Conservation (phyloP, 805 yeast genomes). For the Schwanniomyces yamadae region DNA sequence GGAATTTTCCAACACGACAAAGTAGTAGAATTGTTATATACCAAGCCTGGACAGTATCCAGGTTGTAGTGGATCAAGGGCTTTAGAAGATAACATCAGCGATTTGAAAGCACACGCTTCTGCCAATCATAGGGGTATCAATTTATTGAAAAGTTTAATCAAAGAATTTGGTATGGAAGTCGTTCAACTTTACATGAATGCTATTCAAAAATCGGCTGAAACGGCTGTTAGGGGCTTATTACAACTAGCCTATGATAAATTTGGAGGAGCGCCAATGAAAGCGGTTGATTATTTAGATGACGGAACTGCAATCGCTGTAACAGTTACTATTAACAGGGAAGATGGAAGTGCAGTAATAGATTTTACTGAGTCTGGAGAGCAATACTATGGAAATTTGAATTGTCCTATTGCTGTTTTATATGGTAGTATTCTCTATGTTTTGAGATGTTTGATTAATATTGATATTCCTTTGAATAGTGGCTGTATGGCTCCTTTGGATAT, state of each 20-base stretch:
- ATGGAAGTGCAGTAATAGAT: conserved; percentile 72
- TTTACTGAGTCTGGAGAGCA: conserved; percentile 83
- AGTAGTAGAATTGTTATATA: conserved; percentile 58
- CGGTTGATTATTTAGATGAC: conserved; percentile 74
- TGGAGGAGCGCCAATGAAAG: conserved; percentile 41
- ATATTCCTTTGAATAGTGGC: conserved; percentile 90
- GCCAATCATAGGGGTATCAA: conserved; percentile 85
- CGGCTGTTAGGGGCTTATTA: conserved; percentile 32
- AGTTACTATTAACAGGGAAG: conserved; percentile 46
- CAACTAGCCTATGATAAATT: conserved; percentile 37
- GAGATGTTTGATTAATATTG: conserved; percentile 74
- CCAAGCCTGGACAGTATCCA: conserved; percentile 75
- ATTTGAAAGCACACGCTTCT: conserved; percentile 57
- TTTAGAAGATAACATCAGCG: conserved; percentile 75
- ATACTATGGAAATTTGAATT: conserved; percentile 79
- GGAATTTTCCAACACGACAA: conserved; percentile 82
- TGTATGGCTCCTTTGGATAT: conserved; percentile 79
- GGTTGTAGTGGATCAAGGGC: conserved; percentile 91
- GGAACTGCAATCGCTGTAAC: conserved; percentile 66
- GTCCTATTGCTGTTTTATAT: conserved; percentile 80
- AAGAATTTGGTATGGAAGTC: conserved; percentile 55
- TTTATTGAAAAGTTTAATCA: conserved; percentile 56
- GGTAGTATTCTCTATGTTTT: conserved; percentile 81
- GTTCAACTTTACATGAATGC: conserved; percentile 36
- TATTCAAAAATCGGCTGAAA: conserved; percentile 35